Conservation (phyloP, 2,329 filamentous ascomycete species). For the Diaporthe destruens region DNA sequence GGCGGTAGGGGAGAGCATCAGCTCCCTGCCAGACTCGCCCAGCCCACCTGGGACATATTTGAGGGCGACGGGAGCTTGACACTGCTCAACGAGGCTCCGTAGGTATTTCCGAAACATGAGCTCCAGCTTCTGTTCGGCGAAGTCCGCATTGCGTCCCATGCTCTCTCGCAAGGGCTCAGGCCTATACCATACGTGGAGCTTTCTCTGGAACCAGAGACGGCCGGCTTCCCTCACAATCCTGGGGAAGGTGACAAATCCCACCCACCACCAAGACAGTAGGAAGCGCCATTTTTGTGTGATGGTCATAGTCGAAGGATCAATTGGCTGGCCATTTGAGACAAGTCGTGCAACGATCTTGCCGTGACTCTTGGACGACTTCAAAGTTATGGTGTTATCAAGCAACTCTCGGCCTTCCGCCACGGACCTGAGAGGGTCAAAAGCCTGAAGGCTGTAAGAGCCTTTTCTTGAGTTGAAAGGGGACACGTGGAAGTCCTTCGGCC, state of each 20-base stretch:
- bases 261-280: slow-evolving; percentile 73
- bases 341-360: slow-evolving; percentile 73
- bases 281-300: slow-evolving; percentile 60
- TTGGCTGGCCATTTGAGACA: slow-evolving; percentile 62
- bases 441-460: slow-evolving; percentile 65
- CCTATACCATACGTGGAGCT: slow-evolving; percentile 73
- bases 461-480: slow-evolving; percentile 79
- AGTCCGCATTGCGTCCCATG: slow-evolving; percentile 65
- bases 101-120: slow-evolving; percentile 62
- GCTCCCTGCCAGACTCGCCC: slow-evolving; percentile 51
- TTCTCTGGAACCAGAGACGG: slow-evolving; percentile 66
- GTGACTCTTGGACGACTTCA: slow-evolving; percentile 70
- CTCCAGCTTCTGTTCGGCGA: slow-evolving; percentile 62
- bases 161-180: slow-evolving; percentile 72
- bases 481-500: slow-evolving; percentile 81
- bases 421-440: slow-evolving; percentile 61
- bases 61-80: slow-evolving; percentile 59
- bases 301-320: slow-evolving; percentile 63
- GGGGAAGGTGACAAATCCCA: slow-evolving; percentile 74
- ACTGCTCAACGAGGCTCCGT: slow-evolving; percentile 61
- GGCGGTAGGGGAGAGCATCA: slow-evolving; percentile 53
- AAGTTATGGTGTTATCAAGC: slow-evolving; percentile 71
- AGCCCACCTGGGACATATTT: slow-evolving; percentile 67
- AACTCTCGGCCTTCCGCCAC: slow-evolving; percentile 53
- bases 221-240: slow-evolving; percentile 73